These are phyloP conservation scores for Suillus fuscotomentosus DNA, from an alignment of 768 basidiomycete species.

Conservation along the genomic window DNA sequence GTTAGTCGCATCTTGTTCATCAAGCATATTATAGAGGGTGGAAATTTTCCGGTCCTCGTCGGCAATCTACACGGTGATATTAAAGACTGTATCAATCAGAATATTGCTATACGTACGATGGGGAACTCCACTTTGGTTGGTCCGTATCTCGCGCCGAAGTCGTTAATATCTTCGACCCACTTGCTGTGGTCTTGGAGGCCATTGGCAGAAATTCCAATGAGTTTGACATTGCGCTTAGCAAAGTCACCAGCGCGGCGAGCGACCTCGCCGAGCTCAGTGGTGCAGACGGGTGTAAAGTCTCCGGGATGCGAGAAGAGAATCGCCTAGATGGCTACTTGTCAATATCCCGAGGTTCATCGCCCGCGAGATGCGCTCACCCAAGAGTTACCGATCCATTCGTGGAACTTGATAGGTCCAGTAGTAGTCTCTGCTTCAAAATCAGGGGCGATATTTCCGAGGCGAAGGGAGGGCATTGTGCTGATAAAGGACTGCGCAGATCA, in stretches of 20 bases:
- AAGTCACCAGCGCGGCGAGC: constrained; percentile 87
- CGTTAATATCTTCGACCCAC: constrained; percentile 90
- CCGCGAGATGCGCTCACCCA: constrained; percentile 58
- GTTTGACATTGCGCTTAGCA: constrained; percentile 82
- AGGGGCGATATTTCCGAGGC: constrained; percentile 86
- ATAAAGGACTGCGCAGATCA: constrained; percentile 7
- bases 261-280: constrained; percentile 96
- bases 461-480: constrained; percentile 48
- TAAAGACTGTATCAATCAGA: background rate
- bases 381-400: constrained; percentile 85
- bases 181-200: constrained; percentile 76
- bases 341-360: background rate
- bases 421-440: constrained; percentile 93
- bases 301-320: constrained; percentile 95
- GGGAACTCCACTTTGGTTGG: constrained; percentile 87
- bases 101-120: constrained; percentile 56
- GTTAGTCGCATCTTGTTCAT: constrained; percentile 92
- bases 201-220: constrained; percentile 94
- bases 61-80: constrained; percentile 62
- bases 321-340: constrained; percentile 44
- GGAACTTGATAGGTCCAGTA: constrained; percentile 83
- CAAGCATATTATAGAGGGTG: constrained; percentile 92
- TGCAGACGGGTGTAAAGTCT: constrained; percentile 92
- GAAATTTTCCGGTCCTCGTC: constrained; percentile 87
- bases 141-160: constrained; percentile 64